Conservation (phyloP, 106 monocot genomes). For the Dendrobium nobile region DNA sequence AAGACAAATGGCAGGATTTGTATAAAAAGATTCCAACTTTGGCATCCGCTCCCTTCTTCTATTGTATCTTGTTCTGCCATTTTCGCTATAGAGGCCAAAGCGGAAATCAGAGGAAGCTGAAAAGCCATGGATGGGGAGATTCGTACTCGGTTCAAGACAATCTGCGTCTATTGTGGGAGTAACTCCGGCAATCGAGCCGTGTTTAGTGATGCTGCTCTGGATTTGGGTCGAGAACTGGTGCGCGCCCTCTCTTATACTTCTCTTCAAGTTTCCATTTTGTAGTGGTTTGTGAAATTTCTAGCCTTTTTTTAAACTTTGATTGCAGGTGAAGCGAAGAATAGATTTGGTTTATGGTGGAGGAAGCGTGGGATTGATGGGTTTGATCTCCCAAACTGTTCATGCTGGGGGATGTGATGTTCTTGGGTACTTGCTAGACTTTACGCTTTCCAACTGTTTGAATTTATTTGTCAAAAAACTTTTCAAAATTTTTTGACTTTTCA, state of each 20-base stretch:
- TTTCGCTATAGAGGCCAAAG: not conserved
- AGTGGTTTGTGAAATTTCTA: not conserved
- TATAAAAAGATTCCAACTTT: not conserved
- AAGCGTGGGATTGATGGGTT: conserved; percentile 82
- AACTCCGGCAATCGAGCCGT: conserved; percentile 55
- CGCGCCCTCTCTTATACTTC: not conserved
- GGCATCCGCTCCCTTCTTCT: not conserved
- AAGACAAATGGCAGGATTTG: conserved; percentile 1
- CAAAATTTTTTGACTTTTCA: not conserved
- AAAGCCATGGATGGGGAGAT: conserved; percentile 7
- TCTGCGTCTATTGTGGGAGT: conserved; percentile 91
- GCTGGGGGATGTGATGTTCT: conserved; percentile 82
- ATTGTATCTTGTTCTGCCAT: not conserved
- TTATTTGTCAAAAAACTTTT: not conserved
- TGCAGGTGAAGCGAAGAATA: conserved; percentile 69
- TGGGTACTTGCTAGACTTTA: conserved; percentile 35
- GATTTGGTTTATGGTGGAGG: conserved; percentile 89
- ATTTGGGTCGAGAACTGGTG: conserved; percentile 65
- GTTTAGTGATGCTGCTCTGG: conserved; percentile 66
- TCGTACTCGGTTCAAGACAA: conserved; percentile 34
- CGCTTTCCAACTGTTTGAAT: not conserved
- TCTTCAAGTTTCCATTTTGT: not conserved
- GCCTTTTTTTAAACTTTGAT: not conserved
- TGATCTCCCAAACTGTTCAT: conserved; percentile 68
- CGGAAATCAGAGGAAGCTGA: not conserved